These are phyloP conservation scores for Penicillium fimorum DNA, from an alignment of 495 filamentous ascomycete genomes.

Conservation along the genomic window DNA sequence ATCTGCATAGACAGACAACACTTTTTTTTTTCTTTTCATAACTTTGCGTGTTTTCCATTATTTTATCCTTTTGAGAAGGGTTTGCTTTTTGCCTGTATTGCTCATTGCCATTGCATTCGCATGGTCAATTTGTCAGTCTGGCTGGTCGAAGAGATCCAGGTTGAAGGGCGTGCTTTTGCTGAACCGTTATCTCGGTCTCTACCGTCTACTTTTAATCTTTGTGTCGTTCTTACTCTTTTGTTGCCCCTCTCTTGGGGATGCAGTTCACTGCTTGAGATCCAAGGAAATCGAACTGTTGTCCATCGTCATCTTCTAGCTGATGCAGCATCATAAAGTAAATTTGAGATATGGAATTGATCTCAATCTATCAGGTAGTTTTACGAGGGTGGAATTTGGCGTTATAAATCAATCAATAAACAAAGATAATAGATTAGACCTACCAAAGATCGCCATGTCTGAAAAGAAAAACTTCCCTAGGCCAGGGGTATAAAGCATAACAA, in stretches of 20 bases:
- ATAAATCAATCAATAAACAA: neutral
- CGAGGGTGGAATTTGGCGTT: neutral
- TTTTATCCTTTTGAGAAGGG: constrained; percentile 23
- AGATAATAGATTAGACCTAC: constrained; percentile 19
- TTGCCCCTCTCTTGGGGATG: neutral
- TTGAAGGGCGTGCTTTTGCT: constrained; percentile 21
- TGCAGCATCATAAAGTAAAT: neutral
- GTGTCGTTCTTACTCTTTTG: constrained; percentile 10
- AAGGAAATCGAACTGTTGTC: constrained; percentile 12
- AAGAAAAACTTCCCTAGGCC: constrained; percentile 11
- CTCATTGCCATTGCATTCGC: constrained; percentile 5
- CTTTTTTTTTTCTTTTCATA: constrained; percentile 32
- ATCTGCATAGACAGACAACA: constrained; percentile 41
- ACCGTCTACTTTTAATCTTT: constrained; percentile 24
- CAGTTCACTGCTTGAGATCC: constrained; percentile 12
- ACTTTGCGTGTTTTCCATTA: constrained; percentile 29
- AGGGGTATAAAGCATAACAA: constrained; percentile 7
- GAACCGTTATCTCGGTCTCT: constrained; percentile 23
- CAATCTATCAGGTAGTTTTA: neutral
- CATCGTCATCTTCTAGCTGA: neutral
- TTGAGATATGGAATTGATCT: neutral
- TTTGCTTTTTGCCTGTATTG: constrained; percentile 6
- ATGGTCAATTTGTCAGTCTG: constrained; percentile 11
- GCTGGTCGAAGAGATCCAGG: constrained; percentile 18
- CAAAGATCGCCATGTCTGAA: constrained; percentile 10